A percentile compares a stretch with the other conserved stretches of the same genome.
Evolutionary conservation across 331 rosid genomes (phyloP).

Genomic region (Rhamnella rubrinervis): DNA sequence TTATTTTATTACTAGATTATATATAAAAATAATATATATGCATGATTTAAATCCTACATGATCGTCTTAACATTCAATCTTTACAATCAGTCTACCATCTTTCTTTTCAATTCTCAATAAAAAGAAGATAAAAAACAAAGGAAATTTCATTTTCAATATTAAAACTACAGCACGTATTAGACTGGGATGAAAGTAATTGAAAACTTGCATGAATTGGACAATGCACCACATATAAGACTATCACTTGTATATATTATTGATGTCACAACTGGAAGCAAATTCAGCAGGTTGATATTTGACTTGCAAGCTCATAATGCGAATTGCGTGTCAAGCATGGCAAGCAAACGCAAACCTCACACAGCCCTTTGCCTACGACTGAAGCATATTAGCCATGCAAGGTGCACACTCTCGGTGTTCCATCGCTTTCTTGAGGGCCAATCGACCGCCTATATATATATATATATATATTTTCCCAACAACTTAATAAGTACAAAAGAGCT

Average conservation of each 20-base stretch:
- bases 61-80: too few relatives aligned
- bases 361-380: conserved; percentile 27
- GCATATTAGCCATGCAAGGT: conserved; percentile 36
- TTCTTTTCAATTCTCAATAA: too few relatives aligned
- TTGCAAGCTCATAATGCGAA: conserved; percentile 1
- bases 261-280: conserved; percentile 20
- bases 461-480: too few relatives aligned
- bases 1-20: too few relatives aligned
- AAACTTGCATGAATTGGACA: conserved; percentile 12
- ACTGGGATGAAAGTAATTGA: too few relatives aligned
- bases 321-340: conserved; percentile 40
- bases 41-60: too few relatives aligned
- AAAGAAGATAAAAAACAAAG: too few relatives aligned
- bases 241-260: neutral
- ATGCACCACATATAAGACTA: conserved; percentile 15
- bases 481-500: too few relatives aligned
- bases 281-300: conserved; percentile 31
- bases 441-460: neutral
- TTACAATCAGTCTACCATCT: too few relatives aligned
- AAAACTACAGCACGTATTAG: too few relatives aligned
- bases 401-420: conserved; percentile 39
- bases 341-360: neutral
- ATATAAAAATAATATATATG: too few relatives aligned
- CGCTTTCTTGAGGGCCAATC: conserved; percentile 43
- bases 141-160: too few relatives aligned